A percentile compares a stretch with the other conserved stretches of the same genome.
Conservation (phyloP, 768 basidiomycete genomes). For the Naganishia antarctica region DNA sequence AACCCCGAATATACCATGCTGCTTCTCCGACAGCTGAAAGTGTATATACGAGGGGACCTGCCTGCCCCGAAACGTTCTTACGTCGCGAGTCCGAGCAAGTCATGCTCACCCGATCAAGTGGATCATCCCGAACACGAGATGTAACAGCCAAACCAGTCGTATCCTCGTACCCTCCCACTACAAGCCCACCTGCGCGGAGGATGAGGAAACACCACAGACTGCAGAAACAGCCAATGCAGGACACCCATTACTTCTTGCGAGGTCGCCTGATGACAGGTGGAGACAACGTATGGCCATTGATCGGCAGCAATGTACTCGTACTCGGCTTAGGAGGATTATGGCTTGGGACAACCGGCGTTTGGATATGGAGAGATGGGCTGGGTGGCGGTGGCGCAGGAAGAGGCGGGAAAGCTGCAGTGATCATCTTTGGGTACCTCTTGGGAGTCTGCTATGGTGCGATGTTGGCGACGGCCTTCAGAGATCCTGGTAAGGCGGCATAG, state of each 20-base stretch:
- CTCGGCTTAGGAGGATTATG: conserved; percentile 70
- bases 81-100: too few relatives aligned
- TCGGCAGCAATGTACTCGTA: conserved; percentile 60
- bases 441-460: conserved; percentile 34
- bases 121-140: too few relatives aligned
- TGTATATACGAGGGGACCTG: too few relatives aligned
- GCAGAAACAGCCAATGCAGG: conserved; percentile 49
- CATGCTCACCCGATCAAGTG: too few relatives aligned
- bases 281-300: conserved; percentile 77
- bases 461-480: conserved; percentile 37
- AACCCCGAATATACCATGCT: too few relatives aligned
- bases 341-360: conserved; percentile 81
- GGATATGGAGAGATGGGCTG: conserved; percentile 73
- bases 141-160: too few relatives aligned
- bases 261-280: conserved; percentile 77
- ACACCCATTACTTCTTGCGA: conserved; percentile 55
- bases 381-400: conserved; percentile 58
- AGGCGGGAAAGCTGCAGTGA: conserved; percentile 53
- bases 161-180: not conserved
- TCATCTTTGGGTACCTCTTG: conserved; percentile 55
- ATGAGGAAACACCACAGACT: conserved; percentile 34
- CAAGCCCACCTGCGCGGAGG: not conserved
- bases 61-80: too few relatives aligned
- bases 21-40: too few relatives aligned
- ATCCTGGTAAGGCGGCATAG: conserved; percentile 34